Percentiles rank a stretch among this genome's conserved stretches.
phyloP scores from a whole-genome alignment of 2,329 filamentous ascomycete species.

The Laburnicola sp. region DNA sequence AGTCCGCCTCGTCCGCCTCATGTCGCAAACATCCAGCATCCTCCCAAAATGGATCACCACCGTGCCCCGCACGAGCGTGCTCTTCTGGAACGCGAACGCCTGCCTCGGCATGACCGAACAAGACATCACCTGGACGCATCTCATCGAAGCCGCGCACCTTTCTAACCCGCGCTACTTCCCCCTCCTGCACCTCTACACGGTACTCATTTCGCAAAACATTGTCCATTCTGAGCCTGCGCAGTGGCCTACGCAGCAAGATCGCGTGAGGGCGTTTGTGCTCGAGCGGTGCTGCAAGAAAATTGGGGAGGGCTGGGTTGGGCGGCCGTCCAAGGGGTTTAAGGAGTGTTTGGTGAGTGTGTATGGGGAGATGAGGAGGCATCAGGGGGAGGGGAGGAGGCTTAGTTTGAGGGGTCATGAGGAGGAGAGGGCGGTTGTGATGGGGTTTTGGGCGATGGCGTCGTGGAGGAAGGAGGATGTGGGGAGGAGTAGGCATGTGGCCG shows the following conservation, averaged over 20 bases:
- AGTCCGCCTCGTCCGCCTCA: conserved; percentile 34
- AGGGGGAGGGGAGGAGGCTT: conserved; percentile 25
- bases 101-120: conserved; percentile 20
- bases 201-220: conserved; percentile 37
- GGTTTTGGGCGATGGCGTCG: conserved; percentile 52
- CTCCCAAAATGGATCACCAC: conserved; percentile 31
- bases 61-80: conserved; percentile 21
- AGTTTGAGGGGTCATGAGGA: conserved; percentile 32
- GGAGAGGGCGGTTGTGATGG: conserved; percentile 44
- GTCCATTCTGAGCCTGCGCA: conserved; percentile 18
- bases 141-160: conserved; percentile 26
- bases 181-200: conserved; percentile 35
- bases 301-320: conserved; percentile 23
- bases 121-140: conserved; percentile 27
- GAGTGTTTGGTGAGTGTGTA: conserved; percentile 29
- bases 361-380: conserved; percentile 30
- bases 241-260: conserved; percentile 22
- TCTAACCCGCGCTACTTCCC: conserved; percentile 23
- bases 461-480: conserved; percentile 16
- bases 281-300: conserved; percentile 33
- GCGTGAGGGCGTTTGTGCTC: conserved; percentile 31
- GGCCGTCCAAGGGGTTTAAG: conserved; percentile 29
- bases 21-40: conserved; percentile 26
- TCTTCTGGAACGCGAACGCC: conserved; percentile 38
- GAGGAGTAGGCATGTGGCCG: neutral